Base-by-base conservation (phyloP, 2,329 filamentous ascomycete genomes). In the Mollisiaceae sp. region DNA sequence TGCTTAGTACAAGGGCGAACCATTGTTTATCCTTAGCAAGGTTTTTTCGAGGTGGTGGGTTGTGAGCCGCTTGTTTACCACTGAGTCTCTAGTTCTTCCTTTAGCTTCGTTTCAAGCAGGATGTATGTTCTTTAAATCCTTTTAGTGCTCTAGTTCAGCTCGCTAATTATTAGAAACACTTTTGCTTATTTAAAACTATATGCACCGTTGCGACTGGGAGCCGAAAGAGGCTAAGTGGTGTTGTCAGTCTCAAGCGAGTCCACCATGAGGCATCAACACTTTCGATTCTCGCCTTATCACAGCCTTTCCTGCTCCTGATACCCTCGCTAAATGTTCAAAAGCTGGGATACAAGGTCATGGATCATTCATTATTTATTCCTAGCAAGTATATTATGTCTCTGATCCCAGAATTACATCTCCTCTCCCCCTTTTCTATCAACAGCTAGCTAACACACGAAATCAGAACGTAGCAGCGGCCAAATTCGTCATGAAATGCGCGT, bases 401-500 rank as follows among this genome's bases (percentile, higher is more conserved):
- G 27, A 14, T 27, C 12, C 6, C 50, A 14, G 4, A 1, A 27
- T 32, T 35, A 54, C 50, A 54, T 32, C 5, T 35, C 12, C 14
- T 24, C 50, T 24, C 45, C 24, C 8, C n/a, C 11, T 11, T 14
- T 50, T 14, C n/a, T 1, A 14, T 54, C 24, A 4, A 18, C 22
- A 20, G 15, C 3, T 32, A 32, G 12, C 22, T n/a, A 18, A 32
- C 50, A 32, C 3, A 32, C 6, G 22, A 32, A 14, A 52, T 39
- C 27, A 57, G 20, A 57, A 57, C 20, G 55, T 57, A 57, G 55
- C 55, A 45, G 55, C 55, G 3, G 59, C 77, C 38, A 86, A 69
- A 69, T 85, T 84, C 2, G 59, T 77, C n/a, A 75, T 69, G 66
- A 76, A 75, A 62, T 62, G 58, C 1, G 65, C 65, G 62, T 75